phyloP scores from a whole-genome alignment of 768 basidiomycete genomes.

The Gautieria morchelliformis region DNA sequence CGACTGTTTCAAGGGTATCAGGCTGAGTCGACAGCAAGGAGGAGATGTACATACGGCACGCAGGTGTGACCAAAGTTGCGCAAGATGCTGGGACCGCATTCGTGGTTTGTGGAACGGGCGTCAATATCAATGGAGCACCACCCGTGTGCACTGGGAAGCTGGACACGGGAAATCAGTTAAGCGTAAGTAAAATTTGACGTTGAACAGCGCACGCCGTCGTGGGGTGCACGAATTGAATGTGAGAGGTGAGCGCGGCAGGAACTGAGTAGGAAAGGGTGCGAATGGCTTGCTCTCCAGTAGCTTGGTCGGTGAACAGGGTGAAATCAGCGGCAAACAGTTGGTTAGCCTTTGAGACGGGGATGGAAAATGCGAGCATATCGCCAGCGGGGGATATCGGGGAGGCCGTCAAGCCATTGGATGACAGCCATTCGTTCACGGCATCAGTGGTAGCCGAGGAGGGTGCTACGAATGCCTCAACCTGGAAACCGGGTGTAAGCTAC shows the following conservation, averaged over 20 bases:
- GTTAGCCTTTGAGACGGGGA: slow-evolving; percentile 21
- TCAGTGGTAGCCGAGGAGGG: slow-evolving; percentile 15
- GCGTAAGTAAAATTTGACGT: slow-evolving; percentile 11
- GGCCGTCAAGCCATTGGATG: slow-evolving; percentile 16
- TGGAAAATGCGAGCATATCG: slow-evolving; percentile 19
- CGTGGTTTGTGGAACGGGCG: background rate
- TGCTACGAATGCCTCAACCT: slow-evolving; percentile 20
- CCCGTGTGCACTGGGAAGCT: background rate
- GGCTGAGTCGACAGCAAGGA: background rate
- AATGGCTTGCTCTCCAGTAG: slow-evolving; percentile 15
- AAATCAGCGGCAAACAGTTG: slow-evolving; percentile 20
- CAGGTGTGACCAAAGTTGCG: slow-evolving; percentile 17
- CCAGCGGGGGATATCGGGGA: slow-evolving; percentile 19
- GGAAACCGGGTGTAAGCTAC: background rate
- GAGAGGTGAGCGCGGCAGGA: slow-evolving; percentile 14
- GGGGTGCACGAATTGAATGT: slow-evolving; percentile 22
- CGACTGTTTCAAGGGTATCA: background rate
- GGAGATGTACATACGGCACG: slow-evolving; percentile 11
- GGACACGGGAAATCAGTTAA: slow-evolving; percentile 8
- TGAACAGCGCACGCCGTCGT: slow-evolving; percentile 19
- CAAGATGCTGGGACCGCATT: slow-evolving; percentile 18
- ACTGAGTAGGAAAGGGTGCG: slow-evolving; percentile 23
- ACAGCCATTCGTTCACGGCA: slow-evolving; percentile 20
- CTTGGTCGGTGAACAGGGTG: slow-evolving; percentile 16
- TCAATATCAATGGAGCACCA: background rate